phyloP scores from a whole-genome alignment of 345 rosid species.

The Murraya koenigii region DNA sequence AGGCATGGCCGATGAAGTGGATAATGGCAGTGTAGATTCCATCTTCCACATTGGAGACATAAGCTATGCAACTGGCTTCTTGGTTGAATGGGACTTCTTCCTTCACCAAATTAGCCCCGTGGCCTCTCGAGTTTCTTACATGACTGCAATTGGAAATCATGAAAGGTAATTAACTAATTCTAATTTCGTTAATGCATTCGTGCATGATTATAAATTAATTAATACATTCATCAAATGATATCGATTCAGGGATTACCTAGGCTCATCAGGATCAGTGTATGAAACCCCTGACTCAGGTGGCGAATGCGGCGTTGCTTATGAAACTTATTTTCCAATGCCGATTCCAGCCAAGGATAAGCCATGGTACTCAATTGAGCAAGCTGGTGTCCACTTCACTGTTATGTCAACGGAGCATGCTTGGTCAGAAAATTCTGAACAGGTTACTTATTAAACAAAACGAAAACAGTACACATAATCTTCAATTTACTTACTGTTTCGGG shows the following conservation, averaged over 20 bases:
- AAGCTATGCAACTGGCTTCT: slow-evolving; percentile 73
- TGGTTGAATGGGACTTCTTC: slow-evolving; percentile 75
- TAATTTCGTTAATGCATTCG: too few relatives aligned
- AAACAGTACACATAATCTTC: too few relatives aligned
- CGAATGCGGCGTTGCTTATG: slow-evolving; percentile 69
- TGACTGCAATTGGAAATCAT: slow-evolving; percentile 77
- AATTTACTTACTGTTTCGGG: too few relatives aligned
- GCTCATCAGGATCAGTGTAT: slow-evolving; percentile 38
- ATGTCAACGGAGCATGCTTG: slow-evolving; percentile 68
- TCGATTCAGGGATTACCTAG: slow-evolving; percentile 44
- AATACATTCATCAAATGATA: too few relatives aligned
- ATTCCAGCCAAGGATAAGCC: slow-evolving; percentile 59
- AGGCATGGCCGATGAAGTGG: slow-evolving; percentile 42
- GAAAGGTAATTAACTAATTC: slow-evolving; percentile 38
- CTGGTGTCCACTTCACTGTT: slow-evolving; percentile 47
- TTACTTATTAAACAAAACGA: not conserved
- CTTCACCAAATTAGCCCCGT: slow-evolving; percentile 50
- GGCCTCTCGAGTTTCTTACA: slow-evolving; percentile 64
- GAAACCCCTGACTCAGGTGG: slow-evolving; percentile 57
- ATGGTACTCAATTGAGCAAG: slow-evolving; percentile 70
- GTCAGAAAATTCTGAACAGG: slow-evolving; percentile 59
- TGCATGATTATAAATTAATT: too few relatives aligned
- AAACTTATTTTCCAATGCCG: slow-evolving; percentile 74
- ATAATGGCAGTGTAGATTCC: slow-evolving; percentile 43
- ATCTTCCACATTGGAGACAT: slow-evolving; percentile 80